Base-by-base conservation (phyloP, 2,329 filamentous ascomycete species). In the Clonostachys rosea region DNA sequence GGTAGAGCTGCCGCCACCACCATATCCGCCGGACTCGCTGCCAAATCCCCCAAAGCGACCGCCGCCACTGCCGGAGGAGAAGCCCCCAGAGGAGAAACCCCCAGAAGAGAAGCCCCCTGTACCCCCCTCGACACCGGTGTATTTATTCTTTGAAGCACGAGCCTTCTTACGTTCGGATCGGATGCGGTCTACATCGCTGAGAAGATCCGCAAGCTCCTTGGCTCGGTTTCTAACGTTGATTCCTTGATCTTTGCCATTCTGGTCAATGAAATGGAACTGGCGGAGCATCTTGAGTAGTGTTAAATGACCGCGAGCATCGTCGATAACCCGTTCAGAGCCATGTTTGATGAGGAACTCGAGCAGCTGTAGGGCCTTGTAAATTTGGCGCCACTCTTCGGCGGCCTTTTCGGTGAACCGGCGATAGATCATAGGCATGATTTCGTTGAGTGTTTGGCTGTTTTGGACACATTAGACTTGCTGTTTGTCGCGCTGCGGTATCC, bases 381-480 rank as follows among this genome's bases (percentile, higher is more conserved):
- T 99, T 68, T 99, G 94, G 56, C 94, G 83, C 94, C 94, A 99
- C 71, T 99, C 94, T 66, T 99, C 94, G 47, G 94, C 92, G 8
- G 91, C 81, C 75, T 99, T 99, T 67, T 99, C 94, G 51, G 94
- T 99, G 69, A 99, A 99, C 54, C 94, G 89, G 62, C 95, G 94
- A 75, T 99, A 99, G 63, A 99, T 96, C 90, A 99, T 94, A 55
- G 94, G 94, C 94, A 99, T 99, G 65, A 99, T 97, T 69, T 99
- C 94, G 69, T 97, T 97, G 48, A 99, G 83, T 45, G 91, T 83
- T 83, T 96, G 91, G 66, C 92, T 96, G 63, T 39, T 39, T 39
- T 39, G 36, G 12, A 14, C 36, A 30, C 9, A 9, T 30, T 9
- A 30, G 24, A 10, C 24, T 30, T n/a, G 24, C 6, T 17, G 12